Base-by-base conservation (phyloP, 768 basidiomycete genomes). In the Naematelia aurantialba region DNA sequence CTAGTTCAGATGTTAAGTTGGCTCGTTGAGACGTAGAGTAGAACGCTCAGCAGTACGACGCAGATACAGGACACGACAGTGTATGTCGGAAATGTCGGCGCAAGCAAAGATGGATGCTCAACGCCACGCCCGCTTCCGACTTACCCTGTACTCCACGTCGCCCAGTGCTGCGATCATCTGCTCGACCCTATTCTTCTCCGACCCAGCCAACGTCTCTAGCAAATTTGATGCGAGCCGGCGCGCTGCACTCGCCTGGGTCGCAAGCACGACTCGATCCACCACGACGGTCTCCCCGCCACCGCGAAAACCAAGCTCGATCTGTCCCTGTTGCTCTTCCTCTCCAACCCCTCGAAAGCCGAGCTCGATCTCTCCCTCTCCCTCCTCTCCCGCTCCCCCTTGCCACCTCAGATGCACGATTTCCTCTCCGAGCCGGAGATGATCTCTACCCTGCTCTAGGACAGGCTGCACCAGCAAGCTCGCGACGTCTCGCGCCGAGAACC, bases 241-340 rank as follows among this genome's bases (percentile, higher is more conserved):
- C 13, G 86, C 87, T 26, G 83, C 82, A 49, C 83, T 83, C 4
- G 88, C 88, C 71, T 89, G 87, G 0, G 88, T 89, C 4, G 86
- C 88, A 50, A 89, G 80, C 4, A 89, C 77, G 58, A 91, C 76
- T 68, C 87, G 85, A 50, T 83, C 81, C 67, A 89, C 89, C 5
- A 34, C 8, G 8, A 70, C 31, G 17, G 61, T 56, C 4, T 66
- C 62, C 3, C 50, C 55, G 3, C 46, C 44, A 13, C 45, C 25
- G n/a, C 45, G n/a, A n/a, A n/a, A n/a, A n/a, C n/a, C n/a, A n/a
- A n/a, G 51, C 5, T 21, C 47, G 8, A 39, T 58, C 30, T 34
- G 17, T 39, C 34, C 34, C 34, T 8, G 17, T 39, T 17, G 34
- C 34, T 17, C 17, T 39, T 39, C 8, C 34, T 39, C 34, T 8